A percentile compares a stretch with the other conserved stretches of the same genome.
Conservation (phyloP, 352 stramenopile genomes). For the Phytophthora uliginosa region DNA sequence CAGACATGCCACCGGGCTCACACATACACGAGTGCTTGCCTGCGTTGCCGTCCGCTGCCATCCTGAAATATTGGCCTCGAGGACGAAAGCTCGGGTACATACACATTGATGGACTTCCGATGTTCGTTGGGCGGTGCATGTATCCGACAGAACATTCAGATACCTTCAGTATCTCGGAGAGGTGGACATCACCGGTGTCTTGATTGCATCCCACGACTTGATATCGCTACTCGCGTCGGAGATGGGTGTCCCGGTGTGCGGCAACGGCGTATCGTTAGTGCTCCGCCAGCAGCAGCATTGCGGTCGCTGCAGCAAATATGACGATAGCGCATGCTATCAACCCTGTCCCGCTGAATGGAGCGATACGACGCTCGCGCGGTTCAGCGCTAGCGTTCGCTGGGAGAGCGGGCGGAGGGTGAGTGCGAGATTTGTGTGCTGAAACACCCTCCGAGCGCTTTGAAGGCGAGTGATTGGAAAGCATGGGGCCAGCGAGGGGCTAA, state of each 20-base stretch:
- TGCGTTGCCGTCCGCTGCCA: neutral
- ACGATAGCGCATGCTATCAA: neutral
- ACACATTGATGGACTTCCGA: neutral
- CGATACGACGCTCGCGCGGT: neutral
- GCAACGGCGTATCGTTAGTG: neutral
- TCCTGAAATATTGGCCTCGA: neutral
- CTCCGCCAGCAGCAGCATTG: neutral
- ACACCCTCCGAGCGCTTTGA: neutral
- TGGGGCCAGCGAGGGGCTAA: neutral
- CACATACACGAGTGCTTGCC: neutral
- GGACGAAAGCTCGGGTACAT: neutral
- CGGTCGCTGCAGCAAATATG: neutral
- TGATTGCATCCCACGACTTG: slow-evolving; percentile 1
- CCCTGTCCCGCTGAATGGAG: neutral
- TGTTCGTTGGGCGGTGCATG: neutral
- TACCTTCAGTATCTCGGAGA: slow-evolving; percentile 2
- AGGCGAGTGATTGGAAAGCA: neutral
- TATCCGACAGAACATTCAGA: slow-evolving; percentile 3
- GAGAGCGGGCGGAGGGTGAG: neutral
- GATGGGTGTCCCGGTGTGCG: slow-evolving; percentile 4
- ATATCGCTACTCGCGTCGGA: neutral
- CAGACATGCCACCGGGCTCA: neutral
- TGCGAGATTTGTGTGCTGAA: slow-evolving; percentile 2
- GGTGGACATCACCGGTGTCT: neutral
- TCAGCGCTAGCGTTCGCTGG: neutral